Conservation (phyloP, 257 asterid species). For the Asclepias syriaca region DNA sequence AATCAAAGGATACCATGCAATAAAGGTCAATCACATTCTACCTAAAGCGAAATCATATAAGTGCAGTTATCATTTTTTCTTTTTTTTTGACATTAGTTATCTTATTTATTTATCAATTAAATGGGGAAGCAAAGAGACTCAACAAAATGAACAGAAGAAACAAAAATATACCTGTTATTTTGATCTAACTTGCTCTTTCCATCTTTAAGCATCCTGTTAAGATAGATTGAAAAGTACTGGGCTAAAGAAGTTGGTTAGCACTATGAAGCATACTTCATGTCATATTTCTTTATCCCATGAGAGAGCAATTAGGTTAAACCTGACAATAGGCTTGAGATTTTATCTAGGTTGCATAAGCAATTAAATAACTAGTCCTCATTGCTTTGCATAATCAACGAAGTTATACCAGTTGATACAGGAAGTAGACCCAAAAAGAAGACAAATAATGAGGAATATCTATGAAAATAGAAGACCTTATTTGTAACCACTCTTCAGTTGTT, state of each 20-base stretch:
- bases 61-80: too few species aligned
- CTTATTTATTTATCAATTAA: neutral
- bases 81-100: too few species aligned
- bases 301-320: conserved; percentile 1
- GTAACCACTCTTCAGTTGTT: neutral
- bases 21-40: conserved; percentile 46
- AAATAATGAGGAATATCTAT: neutral
- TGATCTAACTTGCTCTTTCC: neutral
- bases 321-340: neutral
- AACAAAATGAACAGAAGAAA: neutral
- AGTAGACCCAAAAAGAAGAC: neutral
- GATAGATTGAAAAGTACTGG: neutral
- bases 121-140: neutral
- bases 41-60: neutral
- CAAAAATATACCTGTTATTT: neutral
- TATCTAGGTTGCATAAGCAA: neutral
- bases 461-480: neutral
- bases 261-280: neutral
- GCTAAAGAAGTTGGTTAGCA: neutral
- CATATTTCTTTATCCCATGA: neutral
- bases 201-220: neutral
- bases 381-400: neutral
- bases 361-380: neutral
- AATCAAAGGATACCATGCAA: conserved; percentile 38
- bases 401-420: neutral